These are phyloP conservation scores for Cryoendolithus antarcticus DNA, from an alignment of 2,329 filamentous ascomycete species.

Conservation along the genomic window DNA sequence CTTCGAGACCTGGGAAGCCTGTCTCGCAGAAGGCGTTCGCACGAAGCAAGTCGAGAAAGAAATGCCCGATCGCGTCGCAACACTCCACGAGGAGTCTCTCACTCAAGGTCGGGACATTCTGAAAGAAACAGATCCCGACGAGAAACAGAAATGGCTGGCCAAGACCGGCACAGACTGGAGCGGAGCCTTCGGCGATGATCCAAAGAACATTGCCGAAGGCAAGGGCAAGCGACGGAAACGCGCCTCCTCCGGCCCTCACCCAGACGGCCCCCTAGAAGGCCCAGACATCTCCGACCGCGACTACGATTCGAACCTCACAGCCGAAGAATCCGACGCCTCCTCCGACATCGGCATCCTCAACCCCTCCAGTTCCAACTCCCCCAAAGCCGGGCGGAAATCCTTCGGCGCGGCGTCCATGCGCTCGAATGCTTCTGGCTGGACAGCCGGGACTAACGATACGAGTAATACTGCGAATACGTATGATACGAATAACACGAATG, in stretches of 20 bases:
- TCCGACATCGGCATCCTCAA: constrained; percentile 50
- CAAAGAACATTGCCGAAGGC: constrained; percentile 45
- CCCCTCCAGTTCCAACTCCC: constrained; percentile 19
- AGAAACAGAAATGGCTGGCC: constrained; percentile 65
- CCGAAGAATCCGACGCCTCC: constrained; percentile 19
- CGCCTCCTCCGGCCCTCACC: constrained; percentile 32
- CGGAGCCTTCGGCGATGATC: constrained; percentile 72
- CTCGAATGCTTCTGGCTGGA: constrained; percentile 22
- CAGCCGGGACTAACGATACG: constrained; percentile 20
- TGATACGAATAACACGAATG: too few species aligned
- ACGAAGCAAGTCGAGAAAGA: constrained; percentile 57
- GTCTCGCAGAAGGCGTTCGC: constrained; percentile 75
- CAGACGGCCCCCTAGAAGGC: constrained; percentile 21
- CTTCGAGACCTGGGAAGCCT: constrained; percentile 89
- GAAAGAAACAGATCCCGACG: constrained; percentile 56
- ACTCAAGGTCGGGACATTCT: constrained; percentile 71
- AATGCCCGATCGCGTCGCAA: constrained; percentile 57
- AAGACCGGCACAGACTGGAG: constrained; percentile 78
- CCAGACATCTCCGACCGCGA: constrained; percentile 25
- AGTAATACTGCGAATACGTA: constrained; percentile 10
- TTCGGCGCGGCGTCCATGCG: constrained; percentile 7
- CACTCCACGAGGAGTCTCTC: constrained; percentile 70
- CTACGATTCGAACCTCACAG: constrained; percentile 16
- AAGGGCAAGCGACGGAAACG: constrained; percentile 42
- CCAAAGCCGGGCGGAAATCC: constrained; percentile 16